These are phyloP conservation scores for Scorias spongiosa DNA, from an alignment of 2,329 filamentous ascomycete genomes.

Conservation along the genomic window DNA sequence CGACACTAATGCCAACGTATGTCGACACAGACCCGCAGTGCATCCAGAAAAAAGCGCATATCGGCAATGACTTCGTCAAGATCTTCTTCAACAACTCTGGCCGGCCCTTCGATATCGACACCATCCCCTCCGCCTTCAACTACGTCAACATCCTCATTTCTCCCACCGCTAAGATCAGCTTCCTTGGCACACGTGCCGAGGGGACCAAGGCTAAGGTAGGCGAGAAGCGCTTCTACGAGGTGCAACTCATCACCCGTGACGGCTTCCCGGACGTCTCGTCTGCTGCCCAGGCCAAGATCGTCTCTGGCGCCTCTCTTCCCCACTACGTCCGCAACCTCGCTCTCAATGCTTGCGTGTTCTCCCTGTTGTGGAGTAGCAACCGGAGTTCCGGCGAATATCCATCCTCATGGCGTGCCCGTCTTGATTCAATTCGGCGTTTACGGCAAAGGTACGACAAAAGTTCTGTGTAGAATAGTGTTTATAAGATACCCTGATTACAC, in stretches of 20 bases:
- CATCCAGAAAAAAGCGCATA: conserved; percentile 68
- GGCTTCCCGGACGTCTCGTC: conserved; percentile 88
- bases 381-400: conserved; percentile 52
- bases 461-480: background rate
- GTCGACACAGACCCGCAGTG: conserved; percentile 59
- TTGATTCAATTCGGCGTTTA: conserved; percentile 70
- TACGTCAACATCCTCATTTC: conserved; percentile 94
- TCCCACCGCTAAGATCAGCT: conserved; percentile 65
- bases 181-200: conserved; percentile 41
- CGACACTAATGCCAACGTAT: conserved; percentile 93
- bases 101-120: conserved; percentile 70
- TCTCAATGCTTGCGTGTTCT: conserved; percentile 87
- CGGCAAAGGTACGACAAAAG: conserved; percentile 40
- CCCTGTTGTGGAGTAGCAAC: conserved; percentile 69
- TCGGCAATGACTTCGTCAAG: conserved; percentile 95
- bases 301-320: conserved; percentile 68
- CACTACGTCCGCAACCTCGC: conserved; percentile 77
- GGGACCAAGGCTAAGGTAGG: conserved; percentile 25
- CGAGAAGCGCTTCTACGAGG: conserved; percentile 57
- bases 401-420: conserved; percentile 75
- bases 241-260: conserved; percentile 74
- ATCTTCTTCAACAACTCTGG: conserved; percentile 97
- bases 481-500: background rate
- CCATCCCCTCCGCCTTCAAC: conserved; percentile 74
- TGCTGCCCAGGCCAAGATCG: conserved; percentile 74